phyloP scores from a whole-genome alignment of 2,329 filamentous ascomycete species.

The Nectriaceae sp. region DNA sequence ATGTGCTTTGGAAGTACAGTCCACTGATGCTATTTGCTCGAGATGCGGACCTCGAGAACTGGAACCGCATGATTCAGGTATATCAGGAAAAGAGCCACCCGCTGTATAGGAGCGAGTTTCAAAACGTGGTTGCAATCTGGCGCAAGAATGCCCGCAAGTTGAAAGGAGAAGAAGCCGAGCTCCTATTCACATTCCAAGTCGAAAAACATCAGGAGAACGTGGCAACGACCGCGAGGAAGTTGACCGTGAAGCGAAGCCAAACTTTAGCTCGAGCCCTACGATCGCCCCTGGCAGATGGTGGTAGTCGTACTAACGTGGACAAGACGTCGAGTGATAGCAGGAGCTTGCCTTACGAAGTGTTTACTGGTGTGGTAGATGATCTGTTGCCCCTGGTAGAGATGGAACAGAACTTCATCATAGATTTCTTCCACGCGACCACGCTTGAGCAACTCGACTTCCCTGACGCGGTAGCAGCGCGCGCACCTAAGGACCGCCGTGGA shows the following conservation, averaged over 20 bases:
- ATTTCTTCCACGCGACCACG: slow-evolving; percentile 94
- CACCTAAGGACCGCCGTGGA: slow-evolving; percentile 68
- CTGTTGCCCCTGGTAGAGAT: slow-evolving; percentile 81
- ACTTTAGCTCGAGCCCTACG: slow-evolving; percentile 76
- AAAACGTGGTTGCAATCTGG: slow-evolving; percentile 75
- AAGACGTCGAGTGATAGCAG: slow-evolving; percentile 64
- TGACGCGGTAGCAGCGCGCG: slow-evolving; percentile 69
- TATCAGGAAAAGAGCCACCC: slow-evolving; percentile 78
- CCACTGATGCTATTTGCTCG: slow-evolving; percentile 85
- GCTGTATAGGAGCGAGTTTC: slow-evolving; percentile 81
- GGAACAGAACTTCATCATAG: slow-evolving; percentile 96
- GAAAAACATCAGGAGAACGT: slow-evolving; percentile 87
- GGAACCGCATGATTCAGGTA: slow-evolving; percentile 75
- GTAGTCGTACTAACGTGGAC: slow-evolving; percentile 50
- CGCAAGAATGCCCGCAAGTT: slow-evolving; percentile 76
- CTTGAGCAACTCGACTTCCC: slow-evolving; percentile 80
- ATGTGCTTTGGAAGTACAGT: slow-evolving; percentile 82
- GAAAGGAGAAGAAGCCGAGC: slow-evolving; percentile 74
- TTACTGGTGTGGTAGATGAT: slow-evolving; percentile 78
- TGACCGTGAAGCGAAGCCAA: slow-evolving; percentile 93
- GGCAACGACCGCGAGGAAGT: slow-evolving; percentile 72
- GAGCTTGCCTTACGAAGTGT: slow-evolving; percentile 77
- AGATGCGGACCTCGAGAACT: slow-evolving; percentile 79
- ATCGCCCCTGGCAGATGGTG: slow-evolving; percentile 65
- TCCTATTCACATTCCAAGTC: slow-evolving; percentile 81